Base-by-base conservation (phyloP, 768 basidiomycete species). In the Rubroboletus pulcherrimus region DNA sequence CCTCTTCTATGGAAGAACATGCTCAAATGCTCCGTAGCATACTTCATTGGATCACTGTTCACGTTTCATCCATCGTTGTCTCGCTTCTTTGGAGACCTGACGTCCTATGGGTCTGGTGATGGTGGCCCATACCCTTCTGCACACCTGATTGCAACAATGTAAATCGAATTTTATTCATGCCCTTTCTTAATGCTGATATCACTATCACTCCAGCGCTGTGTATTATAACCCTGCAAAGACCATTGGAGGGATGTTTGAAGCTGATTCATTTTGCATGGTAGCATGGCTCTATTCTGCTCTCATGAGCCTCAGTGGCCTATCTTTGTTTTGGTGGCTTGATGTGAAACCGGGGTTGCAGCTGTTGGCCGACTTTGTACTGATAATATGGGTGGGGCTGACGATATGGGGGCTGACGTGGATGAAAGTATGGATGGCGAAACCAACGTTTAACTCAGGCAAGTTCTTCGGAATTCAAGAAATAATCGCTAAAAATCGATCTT, bases 201-300 rank as follows among this genome's bases (percentile, higher is more conserved):
- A 4, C 49, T 15, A n/a, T 40, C 8, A 4, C 49, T 31, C 53
- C 45, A 87, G 90, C 56, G 83, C 83, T 5, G 89, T 91, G 0
- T 94, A 98, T 71, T 98, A 85, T 70, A 93, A 95, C 63, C 96
- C 96, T 5, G 94, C 94, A 29, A 94, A 96, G 66, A 94, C 93
- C 0, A 75, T 89, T 5, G 97, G 96, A 5, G 89, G 81, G 0
- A 98, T 98, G 94, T 70, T 96, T 40, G 92, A 98, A 67, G 92
- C 95, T 10, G 86, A 93, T 63, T 73, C 89, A 7, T 94, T 81
- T 70, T 97, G 91, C 66, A 61, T 89, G 34, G 73, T 84, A 62
- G 85, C 86, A 1, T 75, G 91, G 41, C 46, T 87, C 0, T 89
- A 89, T 59, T 81, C 93, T 4, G 78, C 87, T 0, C 72, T 87